phyloP scores from a whole-genome alignment of 2,329 filamentous ascomycete species.

The Colletotrichum lupini region DNA sequence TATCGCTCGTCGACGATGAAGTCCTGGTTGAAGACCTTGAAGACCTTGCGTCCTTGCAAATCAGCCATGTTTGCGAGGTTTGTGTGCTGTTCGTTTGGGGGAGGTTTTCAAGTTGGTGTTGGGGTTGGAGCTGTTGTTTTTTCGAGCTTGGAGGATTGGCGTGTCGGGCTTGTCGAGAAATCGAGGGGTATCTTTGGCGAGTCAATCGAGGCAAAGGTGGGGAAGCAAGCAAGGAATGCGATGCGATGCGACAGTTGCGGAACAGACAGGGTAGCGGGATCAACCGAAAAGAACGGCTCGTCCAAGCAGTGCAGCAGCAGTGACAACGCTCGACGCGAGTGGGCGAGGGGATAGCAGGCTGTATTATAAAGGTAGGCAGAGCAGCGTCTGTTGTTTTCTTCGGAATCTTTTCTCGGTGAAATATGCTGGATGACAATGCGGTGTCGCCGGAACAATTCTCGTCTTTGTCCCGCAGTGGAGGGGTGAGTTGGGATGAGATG shows the following conservation, averaged over 20 bases:
- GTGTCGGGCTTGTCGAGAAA: slow-evolving; percentile 20
- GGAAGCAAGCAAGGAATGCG: slow-evolving; percentile 35
- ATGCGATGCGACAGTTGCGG: slow-evolving; percentile 36
- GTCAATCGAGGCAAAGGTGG: slow-evolving; percentile 34
- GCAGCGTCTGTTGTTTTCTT: background rate
- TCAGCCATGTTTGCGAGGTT: slow-evolving; percentile 48
- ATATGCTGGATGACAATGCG: slow-evolving; percentile 8
- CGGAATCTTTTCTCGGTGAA: background rate
- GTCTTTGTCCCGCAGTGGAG: slow-evolving; percentile 20
- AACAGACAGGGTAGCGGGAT: slow-evolving; percentile 34
- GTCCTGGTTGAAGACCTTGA: slow-evolving; percentile 99
- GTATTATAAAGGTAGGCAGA: slow-evolving; percentile 13
- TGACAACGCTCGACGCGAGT: background rate
- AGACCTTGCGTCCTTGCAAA: slow-evolving; percentile 79
- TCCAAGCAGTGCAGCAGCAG: background rate
- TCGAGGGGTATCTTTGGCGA: slow-evolving; percentile 35
- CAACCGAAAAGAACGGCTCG: slow-evolving; percentile 8
- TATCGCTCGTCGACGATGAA: slow-evolving; percentile 99
- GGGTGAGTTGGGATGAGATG: background rate
- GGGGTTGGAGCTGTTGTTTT: slow-evolving; percentile 11
- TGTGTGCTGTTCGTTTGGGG: background rate
- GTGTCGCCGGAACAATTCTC: slow-evolving; percentile 6
- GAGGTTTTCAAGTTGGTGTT: slow-evolving; percentile 7
- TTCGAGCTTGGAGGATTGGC: slow-evolving; percentile 2
- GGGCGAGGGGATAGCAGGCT: background rate